Evolutionary conservation across 164 flowering plant genomes (phyloP).

Genomic region (Houttuynia cordata): DNA sequence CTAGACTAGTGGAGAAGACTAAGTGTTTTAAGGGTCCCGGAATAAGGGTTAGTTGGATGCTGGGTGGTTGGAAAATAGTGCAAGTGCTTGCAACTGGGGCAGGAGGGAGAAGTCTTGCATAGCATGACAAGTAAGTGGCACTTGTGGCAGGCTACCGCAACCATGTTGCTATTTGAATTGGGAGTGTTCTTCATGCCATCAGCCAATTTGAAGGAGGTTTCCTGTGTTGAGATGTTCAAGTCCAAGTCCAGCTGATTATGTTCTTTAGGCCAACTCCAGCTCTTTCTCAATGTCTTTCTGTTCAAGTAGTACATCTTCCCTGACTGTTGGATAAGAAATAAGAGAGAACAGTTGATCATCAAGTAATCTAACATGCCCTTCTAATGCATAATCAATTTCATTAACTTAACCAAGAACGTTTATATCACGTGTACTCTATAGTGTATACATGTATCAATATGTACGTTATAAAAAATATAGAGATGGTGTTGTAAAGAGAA

Average conservation of each 20-base stretch:
- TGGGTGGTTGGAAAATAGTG: conserved; percentile 32
- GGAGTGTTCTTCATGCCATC: conserved; percentile 1
- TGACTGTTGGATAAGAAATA: conserved; percentile 30
- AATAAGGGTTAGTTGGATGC: conserved; percentile 9
- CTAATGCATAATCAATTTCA: no score
- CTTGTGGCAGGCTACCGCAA: conserved; percentile 53
- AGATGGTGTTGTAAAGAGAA: neutral
- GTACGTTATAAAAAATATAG: neutral
- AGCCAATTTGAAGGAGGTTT: neutral
- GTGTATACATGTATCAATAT: neutral
- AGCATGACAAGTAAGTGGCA: conserved; percentile 68
- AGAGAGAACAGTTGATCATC: no score
- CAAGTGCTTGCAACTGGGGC: conserved; percentile 67
- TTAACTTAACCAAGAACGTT: no score
- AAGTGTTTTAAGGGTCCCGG: conserved; percentile 20
- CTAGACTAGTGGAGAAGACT: conserved; percentile 22
- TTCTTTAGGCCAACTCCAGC: conserved; percentile 36
- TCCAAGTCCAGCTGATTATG: conserved; percentile 49
- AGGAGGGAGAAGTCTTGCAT: conserved; percentile 46
- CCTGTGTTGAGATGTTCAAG: conserved; percentile 40
- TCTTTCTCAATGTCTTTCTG: conserved; percentile 43
- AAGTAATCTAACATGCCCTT: no score
- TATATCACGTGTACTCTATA: neutral
- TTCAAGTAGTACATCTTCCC: conserved; percentile 57
- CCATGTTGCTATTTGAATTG: conserved; percentile 27